Evolutionary conservation across 2,329 filamentous ascomycete species (phyloP).

Genomic region (Paramyrothecium roridum): DNA sequence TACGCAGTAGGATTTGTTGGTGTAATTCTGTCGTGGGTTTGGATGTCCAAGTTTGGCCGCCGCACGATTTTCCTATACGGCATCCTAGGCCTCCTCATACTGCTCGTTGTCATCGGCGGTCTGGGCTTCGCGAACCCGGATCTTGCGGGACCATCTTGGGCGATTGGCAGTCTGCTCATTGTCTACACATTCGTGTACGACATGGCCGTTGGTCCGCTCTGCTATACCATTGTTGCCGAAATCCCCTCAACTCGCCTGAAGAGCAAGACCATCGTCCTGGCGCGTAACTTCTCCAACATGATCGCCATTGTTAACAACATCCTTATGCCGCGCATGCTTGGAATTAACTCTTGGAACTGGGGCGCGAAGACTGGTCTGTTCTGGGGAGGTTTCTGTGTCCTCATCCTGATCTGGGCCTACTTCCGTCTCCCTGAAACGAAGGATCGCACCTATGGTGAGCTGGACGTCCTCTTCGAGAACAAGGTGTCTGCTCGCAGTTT

Average conservation of each 20-base stretch:
- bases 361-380: conserved; percentile 45
- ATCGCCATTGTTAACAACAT: conserved; percentile 42
- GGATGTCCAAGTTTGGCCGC: conserved; percentile 39
- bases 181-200: conserved; percentile 41
- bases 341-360: conserved; percentile 42
- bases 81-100: conserved; percentile 42
- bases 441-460: conserved; percentile 49
- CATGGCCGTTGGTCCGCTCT: conserved; percentile 50
- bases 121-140: conserved; percentile 48
- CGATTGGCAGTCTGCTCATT: conserved; percentile 40
- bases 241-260: conserved; percentile 41
- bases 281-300: conserved; percentile 45
- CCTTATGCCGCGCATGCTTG: conserved; percentile 40
- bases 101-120: conserved; percentile 40
- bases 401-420: conserved; percentile 44
- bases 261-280: conserved; percentile 42
- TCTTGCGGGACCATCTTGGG: conserved; percentile 37
- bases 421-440: conserved; percentile 52
- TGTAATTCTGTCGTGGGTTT: conserved; percentile 40
- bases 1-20: conserved; percentile 41
- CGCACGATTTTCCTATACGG: conserved; percentile 41
- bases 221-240: conserved; percentile 74
- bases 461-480: conserved; percentile 52
- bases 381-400: conserved; percentile 35
- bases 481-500: conserved; percentile 39